These are phyloP conservation scores for Phyllostachys edulis DNA, from an alignment of 176 grass and related monocot genomes.

Conservation along the genomic window DNA sequence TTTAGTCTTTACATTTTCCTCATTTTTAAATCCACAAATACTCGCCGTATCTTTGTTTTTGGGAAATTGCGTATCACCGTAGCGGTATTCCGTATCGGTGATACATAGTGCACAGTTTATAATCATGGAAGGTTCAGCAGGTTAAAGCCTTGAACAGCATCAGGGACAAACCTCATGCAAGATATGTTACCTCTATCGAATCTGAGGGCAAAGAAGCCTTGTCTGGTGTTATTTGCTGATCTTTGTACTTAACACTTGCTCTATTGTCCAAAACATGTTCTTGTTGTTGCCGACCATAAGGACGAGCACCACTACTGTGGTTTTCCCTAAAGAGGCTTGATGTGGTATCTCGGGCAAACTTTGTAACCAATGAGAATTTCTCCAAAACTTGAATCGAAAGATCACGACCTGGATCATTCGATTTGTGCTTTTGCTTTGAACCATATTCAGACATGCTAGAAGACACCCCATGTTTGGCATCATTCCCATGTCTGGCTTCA, in stretches of 20 bases:
- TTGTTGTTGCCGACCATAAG: constrained; percentile 58
- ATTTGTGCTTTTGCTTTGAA: constrained; percentile 63
- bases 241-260: constrained; percentile 42
- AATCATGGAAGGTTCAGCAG: constrained; percentile 6
- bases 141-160: constrained; percentile 12
- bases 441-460: constrained; percentile 59
- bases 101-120: not conserved
- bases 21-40: no score
- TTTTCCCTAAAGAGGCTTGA: constrained; percentile 77
- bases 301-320: constrained; percentile 48
- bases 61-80: no score
- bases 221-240: constrained; percentile 49
- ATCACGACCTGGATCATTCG: constrained; percentile 71
- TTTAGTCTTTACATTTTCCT: no score
- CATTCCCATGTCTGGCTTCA: constrained; percentile 35
- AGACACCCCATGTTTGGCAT: constrained; percentile 37
- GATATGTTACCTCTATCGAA: constrained; percentile 62
- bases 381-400: constrained; percentile 91
- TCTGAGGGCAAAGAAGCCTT: constrained; percentile 45
- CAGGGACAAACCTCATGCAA: constrained; percentile 4
- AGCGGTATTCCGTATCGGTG: no score
- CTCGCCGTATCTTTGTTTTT: no score
- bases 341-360: constrained; percentile 91
- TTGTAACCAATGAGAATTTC: constrained; percentile 96
- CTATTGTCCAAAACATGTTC: constrained; percentile 45